A percentile compares a stretch with the other conserved stretches of the same genome.
phyloP scores from a whole-genome alignment of 2,329 filamentous ascomycete species.

The Capronia americana region DNA sequence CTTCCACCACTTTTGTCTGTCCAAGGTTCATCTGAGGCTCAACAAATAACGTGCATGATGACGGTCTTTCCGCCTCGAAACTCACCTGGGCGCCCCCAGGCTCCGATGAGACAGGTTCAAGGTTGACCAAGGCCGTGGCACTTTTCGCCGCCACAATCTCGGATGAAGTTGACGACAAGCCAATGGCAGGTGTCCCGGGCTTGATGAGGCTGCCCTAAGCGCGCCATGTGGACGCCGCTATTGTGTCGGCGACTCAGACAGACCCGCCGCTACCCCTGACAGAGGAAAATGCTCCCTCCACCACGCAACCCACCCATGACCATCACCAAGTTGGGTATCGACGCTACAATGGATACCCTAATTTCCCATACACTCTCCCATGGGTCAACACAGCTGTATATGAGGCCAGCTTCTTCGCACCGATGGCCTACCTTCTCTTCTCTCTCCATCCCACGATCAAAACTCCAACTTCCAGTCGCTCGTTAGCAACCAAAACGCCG shows the following conservation, averaged over 20 bases:
- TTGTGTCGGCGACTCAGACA: conserved; percentile 10
- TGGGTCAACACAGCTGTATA: conserved; percentile 21
- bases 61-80: background rate
- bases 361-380: conserved; percentile 25
- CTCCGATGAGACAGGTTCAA: conserved; percentile 16
- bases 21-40: background rate
- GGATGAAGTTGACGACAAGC: conserved; percentile 11
- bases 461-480: conserved; percentile 39
- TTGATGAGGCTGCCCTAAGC: conserved; percentile 26
- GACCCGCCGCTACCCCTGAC: conserved; percentile 29
- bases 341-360: conserved; percentile 30
- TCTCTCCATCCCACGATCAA: conserved; percentile 33
- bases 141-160: conserved; percentile 25
- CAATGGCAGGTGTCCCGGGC: conserved; percentile 18
- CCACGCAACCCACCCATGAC: conserved; percentile 14
- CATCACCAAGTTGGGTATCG: conserved; percentile 8
- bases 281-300: conserved; percentile 22
- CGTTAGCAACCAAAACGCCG: conserved; percentile 33
- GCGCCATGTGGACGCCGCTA: conserved; percentile 11
- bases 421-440: conserved; percentile 13
- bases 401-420: conserved; percentile 14
- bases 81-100: background rate
- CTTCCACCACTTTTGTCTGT: background rate
- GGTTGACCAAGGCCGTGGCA: conserved; percentile 9
- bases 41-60: conserved; percentile 4